phyloP scores from a whole-genome alignment of 495 filamentous ascomycete genomes.

The Hypoxylon perforatum region DNA sequence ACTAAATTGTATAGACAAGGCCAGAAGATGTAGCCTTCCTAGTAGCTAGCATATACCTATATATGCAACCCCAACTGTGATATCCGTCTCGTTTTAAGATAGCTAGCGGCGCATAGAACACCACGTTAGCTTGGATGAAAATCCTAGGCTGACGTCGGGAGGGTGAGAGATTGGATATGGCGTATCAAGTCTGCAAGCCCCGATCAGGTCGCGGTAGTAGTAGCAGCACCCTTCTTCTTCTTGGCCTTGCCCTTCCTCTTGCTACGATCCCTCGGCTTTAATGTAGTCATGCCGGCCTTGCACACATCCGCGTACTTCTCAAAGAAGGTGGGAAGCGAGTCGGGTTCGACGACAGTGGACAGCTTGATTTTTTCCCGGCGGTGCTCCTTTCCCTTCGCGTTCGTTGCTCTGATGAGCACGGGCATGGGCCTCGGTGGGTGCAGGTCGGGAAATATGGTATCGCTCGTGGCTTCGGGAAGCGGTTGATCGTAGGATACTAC shows the following conservation, averaged over 20 bases:
- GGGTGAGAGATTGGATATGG: background rate
- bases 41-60: background rate
- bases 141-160: background rate
- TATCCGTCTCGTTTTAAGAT: background rate
- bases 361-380: conserved; percentile 75
- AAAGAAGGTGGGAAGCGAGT: conserved; percentile 83
- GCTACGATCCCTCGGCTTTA: conserved; percentile 94
- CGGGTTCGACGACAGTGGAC: conserved; percentile 81
- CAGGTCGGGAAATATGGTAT: conserved; percentile 63
- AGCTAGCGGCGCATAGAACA: background rate
- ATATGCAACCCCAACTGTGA: background rate
- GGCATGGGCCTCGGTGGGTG: conserved; percentile 67
- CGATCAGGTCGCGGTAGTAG: background rate
- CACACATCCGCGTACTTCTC: conserved; percentile 89
- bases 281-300: conserved; percentile 80
- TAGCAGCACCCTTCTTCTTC: conserved; percentile 71
- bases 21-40: background rate
- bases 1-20: background rate
- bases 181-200: too few species aligned
- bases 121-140: background rate
- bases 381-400: conserved; percentile 70
- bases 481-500: conserved; percentile 51
- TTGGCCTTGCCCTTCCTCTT: conserved; percentile 83
- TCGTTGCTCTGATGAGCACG: conserved; percentile 84
- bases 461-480: conserved; percentile 39